Base-by-base conservation (phyloP, 1,284 basidiomycete genomes). In the Xerocomus nothofagi region DNA sequence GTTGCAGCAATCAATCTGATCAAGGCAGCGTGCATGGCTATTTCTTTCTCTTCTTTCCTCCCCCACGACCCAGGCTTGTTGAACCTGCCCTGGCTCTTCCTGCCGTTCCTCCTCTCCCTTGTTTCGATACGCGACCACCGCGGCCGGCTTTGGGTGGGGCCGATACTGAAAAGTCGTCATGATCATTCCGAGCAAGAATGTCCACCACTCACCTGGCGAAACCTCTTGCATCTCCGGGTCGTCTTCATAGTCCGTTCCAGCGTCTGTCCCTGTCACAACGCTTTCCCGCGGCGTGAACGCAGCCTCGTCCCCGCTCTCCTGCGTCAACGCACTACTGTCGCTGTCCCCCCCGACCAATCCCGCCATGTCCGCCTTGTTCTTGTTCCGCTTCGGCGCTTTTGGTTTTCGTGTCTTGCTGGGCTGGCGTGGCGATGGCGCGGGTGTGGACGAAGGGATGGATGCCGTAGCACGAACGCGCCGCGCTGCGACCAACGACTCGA, bases 251-350 rank as follows among this genome's bases (percentile, higher is more conserved):
- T 85, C 85, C 7, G 83, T 84, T 9, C 82, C 86, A 3, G 64
- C 82, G 56, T 89, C 87, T 1, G 86, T 86, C 20, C 77, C 84
- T 3, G 86, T 86, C 6, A 79, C 73, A 26, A 79, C 75, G 53
- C 84, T 87, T 31, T 79, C 81, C 57, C 75, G 72, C 3, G 80
- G 78, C 7, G 80, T 82, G 40, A 76, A 76, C 21, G 61, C 70
- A 3, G 68, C 68, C 57, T 89, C 88, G 49, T 89, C 87, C 8
- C 81, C 86, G 51, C 85, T 89, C 65, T 89, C 86, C 62, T 86
- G 82, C 8, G 87, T 90, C 58, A 89, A 62, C 29, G 84, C 87
- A 54, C 88, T 90, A 57, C 85, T 88, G 58, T 89, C 87, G 61
- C 88, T 90, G 60, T 90, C 86, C 4, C 85, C 86, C 23, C 80